Evolutionary conservation across 2,329 filamentous ascomycete species (phyloP).

Genomic region (Macrophomina phaseolina): DNA sequence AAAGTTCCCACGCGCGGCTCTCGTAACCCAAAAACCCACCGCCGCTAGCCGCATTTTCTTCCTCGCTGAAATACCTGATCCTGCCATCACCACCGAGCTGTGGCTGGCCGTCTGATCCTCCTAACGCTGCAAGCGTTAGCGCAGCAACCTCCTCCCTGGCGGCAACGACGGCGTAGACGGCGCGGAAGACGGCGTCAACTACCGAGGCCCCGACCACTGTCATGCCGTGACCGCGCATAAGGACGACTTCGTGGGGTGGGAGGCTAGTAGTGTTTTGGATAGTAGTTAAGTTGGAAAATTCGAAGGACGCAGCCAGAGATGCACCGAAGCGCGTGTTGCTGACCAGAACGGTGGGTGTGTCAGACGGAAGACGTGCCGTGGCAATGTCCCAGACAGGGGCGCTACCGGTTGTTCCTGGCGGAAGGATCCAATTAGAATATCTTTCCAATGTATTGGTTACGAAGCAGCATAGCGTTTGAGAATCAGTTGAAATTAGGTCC

Average conservation of each 20-base stretch:
- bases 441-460: not conserved
- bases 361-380: constrained; percentile 33
- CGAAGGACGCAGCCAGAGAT: constrained; percentile 43
- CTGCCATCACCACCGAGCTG: not conserved
- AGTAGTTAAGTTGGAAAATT: no score
- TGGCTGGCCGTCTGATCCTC: not conserved
- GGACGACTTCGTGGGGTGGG: constrained; percentile 40
- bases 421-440: not conserved
- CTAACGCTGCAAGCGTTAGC: constrained; percentile 33
- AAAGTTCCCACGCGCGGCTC: constrained; percentile 50
- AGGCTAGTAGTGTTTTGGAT: not conserved
- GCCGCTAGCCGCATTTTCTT: constrained; percentile 50
- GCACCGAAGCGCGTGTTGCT: constrained; percentile 39
- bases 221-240: constrained; percentile 55
- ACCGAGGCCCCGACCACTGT: constrained; percentile 49
- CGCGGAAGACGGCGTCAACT: constrained; percentile 53
- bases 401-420: constrained; percentile 34
- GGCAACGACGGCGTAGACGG: constrained; percentile 50
- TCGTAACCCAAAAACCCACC: constrained; percentile 41
- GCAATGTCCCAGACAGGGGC: constrained; percentile 45
- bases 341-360: constrained; percentile 40
- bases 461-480: not conserved
- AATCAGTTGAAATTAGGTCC: not conserved
- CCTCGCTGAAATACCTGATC: constrained; percentile 35
- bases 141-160: constrained; percentile 50